phyloP scores from a whole-genome alignment of 202 grass and related monocot genomes.

The Miscanthus sacchariflorus region DNA sequence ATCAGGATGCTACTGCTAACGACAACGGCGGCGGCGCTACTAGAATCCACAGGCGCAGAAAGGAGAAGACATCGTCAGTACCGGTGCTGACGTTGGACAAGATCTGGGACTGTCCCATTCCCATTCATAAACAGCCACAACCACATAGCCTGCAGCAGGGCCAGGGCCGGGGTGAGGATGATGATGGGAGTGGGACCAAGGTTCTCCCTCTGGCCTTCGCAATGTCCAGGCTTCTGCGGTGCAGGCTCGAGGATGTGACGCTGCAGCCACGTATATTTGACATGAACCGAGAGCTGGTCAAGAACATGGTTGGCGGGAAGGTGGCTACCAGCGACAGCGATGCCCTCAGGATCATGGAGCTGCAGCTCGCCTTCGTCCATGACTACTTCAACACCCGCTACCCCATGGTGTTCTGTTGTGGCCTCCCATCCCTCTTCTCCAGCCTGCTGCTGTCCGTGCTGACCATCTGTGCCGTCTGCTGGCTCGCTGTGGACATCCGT shows the following conservation, averaged over 20 bases:
- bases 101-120: too few species aligned
- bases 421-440: not conserved
- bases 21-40: too few species aligned
- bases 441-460: not conserved
- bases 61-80: too few species aligned
- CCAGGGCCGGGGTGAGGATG: too few species aligned
- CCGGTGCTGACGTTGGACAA: too few species aligned
- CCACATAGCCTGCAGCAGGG: too few species aligned
- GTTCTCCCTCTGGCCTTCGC: constrained; percentile 8
- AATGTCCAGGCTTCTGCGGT: constrained; percentile 6
- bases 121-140: too few species aligned
- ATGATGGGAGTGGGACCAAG: too few species aligned
- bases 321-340: rapidly evolving
- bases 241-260: not conserved
- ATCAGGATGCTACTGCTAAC: too few species aligned
- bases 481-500: constrained; percentile 19
- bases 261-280: not conserved
- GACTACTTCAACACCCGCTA: constrained; percentile 21
- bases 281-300: not conserved
- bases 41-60: not conserved
- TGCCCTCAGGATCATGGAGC: not conserved
- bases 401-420: constrained; percentile 1
- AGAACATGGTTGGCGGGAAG: not conserved
- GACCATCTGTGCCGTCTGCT: not conserved
- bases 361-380: not conserved